Evolutionary conservation across 306 rosid species (phyloP).

Genomic region (Parietaria judaica): DNA sequence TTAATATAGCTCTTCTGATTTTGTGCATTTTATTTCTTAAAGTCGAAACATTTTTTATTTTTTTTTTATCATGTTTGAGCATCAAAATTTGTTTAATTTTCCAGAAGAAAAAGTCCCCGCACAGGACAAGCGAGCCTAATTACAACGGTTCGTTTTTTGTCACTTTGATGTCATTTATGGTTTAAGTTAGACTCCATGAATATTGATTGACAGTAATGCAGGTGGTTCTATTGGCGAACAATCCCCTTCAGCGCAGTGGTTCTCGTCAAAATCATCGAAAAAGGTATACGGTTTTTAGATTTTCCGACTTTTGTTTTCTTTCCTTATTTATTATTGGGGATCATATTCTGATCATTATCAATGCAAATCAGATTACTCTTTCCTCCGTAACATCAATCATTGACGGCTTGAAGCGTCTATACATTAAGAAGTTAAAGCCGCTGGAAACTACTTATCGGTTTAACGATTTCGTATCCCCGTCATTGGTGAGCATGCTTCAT

Average conservation of each 20-base stretch:
- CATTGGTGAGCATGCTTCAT: constrained; percentile 42
- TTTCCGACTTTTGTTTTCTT: neutral
- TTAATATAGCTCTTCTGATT: neutral
- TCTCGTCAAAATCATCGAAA: constrained; percentile 55
- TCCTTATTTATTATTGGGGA: neutral
- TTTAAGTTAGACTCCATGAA: constrained; percentile 12
- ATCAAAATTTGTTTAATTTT: constrained; percentile 12
- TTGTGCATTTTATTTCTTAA: neutral
- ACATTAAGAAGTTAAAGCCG: constrained; percentile 89
- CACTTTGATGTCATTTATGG: constrained; percentile 12
- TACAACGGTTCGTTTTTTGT: constrained; percentile 39
- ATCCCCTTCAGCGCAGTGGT: constrained; percentile 56
- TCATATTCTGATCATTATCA: neutral
- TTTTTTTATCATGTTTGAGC: constrained; percentile 13
- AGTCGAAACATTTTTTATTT: neutral
- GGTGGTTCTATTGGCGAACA: constrained; percentile 35
- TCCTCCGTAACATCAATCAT: constrained; percentile 75
- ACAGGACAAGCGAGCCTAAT: constrained; percentile 33
- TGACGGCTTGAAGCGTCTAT: constrained; percentile 83
- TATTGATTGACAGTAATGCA: constrained; percentile 29
- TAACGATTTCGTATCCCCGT: constrained; percentile 80
- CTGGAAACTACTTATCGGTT: constrained; percentile 69
- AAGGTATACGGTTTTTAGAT: constrained; percentile 34
- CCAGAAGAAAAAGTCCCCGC: constrained; percentile 56
- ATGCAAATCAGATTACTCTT: constrained; percentile 41